Base-by-base conservation (phyloP, 164 flowering plant genomes). In the Berberis vulgaris region DNA sequence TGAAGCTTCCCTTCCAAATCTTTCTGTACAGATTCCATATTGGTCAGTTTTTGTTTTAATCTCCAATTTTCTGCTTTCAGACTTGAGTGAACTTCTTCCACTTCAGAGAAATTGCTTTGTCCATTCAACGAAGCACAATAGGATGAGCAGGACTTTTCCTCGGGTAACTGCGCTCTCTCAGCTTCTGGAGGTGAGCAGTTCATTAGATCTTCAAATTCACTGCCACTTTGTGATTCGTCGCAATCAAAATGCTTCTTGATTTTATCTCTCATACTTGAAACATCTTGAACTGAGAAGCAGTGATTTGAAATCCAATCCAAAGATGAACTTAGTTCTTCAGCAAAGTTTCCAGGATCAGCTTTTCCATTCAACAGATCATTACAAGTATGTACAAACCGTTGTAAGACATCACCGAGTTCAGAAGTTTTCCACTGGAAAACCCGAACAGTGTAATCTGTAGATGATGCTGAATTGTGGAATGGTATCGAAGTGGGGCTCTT, bases 361-460 rank as follows among this genome's bases (percentile, higher is more conserved):
- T 77, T 83, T 57, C 82, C 88, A 57, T 69, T 64, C 61, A 83
- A 64, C 5, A 86, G 62, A 52, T 74, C 82, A 71, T 78, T 69
- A 63, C 97, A 85, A n/a, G 76, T 59, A 50, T 58, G 63, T 56
- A 81, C 62, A 65, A 86, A 80, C 11, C 68, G 64, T 42, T 66
- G 79, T 43, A 84, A 68, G 67, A 84, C 73, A 43, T 70, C 57
- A 67, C 60, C 72, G 39, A 89, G 72, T 66, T 89, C 93, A 66
- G 85, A 77, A 52, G 72, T 67, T 74, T 77, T 83, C 91, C 92
- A 86, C 41, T 83, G 91, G 59, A 89, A 83, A 59, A 83, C 83
- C 63, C 76, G 88, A 71, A 84, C 80, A 45, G 57, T 69, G 78
- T 80, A 82, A 54, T 79, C 84, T 69, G 77, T 64, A 40, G 69